Base-by-base conservation (phyloP, 805 yeast genomes). In the Saturnispora saitoi region DNA sequence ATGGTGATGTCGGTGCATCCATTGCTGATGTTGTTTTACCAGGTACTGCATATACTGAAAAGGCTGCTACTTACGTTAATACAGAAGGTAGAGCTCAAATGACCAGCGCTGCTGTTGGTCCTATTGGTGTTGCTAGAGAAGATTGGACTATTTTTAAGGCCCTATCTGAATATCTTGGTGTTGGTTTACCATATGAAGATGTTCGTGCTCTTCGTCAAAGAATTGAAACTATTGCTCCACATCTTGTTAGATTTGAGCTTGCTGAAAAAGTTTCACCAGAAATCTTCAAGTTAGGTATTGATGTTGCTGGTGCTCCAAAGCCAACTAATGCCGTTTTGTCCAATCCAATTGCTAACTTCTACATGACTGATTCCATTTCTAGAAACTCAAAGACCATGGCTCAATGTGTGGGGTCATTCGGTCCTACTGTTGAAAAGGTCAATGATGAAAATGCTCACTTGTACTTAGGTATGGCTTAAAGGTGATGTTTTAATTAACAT, bases 321-420 rank as follows among this genome's bases (percentile, higher is more conserved):
- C 70, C 74, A 58, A 58, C 65, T 15, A 69, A 76, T 38, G 60
- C 70, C 31, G 57, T 61, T 14, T 75, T 87, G 62, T 73, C 72
- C 66, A 80, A 82, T 66, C 89, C 89, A 50, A 81, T 86, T 61
- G 78, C 77, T 57, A 85, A 86, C 78, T 86, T 84, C 67, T 86
- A 87, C 73, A 83, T 86, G 75, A 86, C 95, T 32, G 91, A 87
- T 66, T 86, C 85, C 53, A 83, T 86, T 56, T 83, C 95, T 22
- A 78, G 95, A 72, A 79, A 86, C 49, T 86, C 95, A 44, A 86
- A 88, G 55, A 87, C 95, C 29, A 87, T 86, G 95, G 95, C 95
- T 38, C 82, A 77, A 69, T 84, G 95, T 72, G 80, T 88, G 51
- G 75, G 83, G 48, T 70, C 83, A 49, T 81, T 82, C 61, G 86